Base-by-base conservation (phyloP, 164 flowering plant genomes). In the Echeveria elegans region DNA sequence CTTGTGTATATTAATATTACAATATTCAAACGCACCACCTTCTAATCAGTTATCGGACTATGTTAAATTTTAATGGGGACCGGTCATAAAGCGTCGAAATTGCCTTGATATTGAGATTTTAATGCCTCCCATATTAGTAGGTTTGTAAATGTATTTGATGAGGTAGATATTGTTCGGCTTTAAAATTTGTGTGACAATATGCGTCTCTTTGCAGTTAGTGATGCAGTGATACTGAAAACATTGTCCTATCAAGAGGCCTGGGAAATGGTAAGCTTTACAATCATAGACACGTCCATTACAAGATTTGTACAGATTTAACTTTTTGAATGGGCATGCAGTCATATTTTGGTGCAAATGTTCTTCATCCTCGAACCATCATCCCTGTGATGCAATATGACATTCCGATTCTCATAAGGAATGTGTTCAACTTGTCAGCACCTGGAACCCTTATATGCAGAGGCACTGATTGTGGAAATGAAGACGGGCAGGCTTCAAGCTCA, bases 351-450 rank as follows among this genome's bases (percentile, higher is more conserved):
- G 99, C 99, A 66, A 95, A 95, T 83, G 99, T 95, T 52, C 77
- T 95, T 69, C 99, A 95, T 72, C 99, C 99, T 12, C 90, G 99
- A 23, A 95, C 99, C 53, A 95, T 95, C 34, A 84, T 95, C 69
- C 99, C 97, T 28, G 99, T 95, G 63, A 95, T 95, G 99, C 82
- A 75, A 56, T 83, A 87, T 76, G 80, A 80, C 74, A 95, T 95
- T 81, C 99, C 99, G 21, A 95, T 95, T 73, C 79, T 87, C 16
- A 95, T 92, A 83, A 83, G 94, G 75, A 95, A 95, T 69, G 85
- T 95, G 28, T 92, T 92, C 78, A 88, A 95, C 72, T 96, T 86
- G 68, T 76, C 94, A 66, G 85, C 96, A 56, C 87, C 90, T 52
- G 99, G 99, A 72, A 95, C 99, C 72, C 83, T 68, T 72, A 95